These are phyloP conservation scores for Physaria fendleri DNA, from an alignment of 345 rosid species.

Conservation along the genomic window DNA sequence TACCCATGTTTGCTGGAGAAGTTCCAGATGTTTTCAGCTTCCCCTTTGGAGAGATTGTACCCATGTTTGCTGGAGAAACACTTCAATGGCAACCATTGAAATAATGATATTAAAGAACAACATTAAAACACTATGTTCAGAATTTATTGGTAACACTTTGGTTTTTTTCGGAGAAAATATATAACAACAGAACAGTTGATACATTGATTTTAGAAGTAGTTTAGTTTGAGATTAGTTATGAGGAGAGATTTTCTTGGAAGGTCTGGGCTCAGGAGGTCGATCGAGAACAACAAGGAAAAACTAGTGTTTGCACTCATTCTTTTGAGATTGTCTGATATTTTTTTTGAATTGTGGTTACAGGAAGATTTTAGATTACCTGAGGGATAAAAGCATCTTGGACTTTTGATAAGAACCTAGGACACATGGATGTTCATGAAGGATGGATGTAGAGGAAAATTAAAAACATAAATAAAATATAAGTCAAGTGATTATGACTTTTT, in stretches of 20 bases:
- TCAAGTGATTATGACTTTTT: background rate
- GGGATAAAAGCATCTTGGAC: background rate
- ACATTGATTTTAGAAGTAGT: background rate
- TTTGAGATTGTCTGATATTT: background rate
- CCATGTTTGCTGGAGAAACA: conserved; percentile 85
- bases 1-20: no score
- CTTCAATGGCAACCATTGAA: conserved; percentile 50
- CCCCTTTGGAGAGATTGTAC: conserved; percentile 68
- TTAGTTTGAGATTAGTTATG: conserved; percentile 2
- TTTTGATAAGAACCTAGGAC: conserved; percentile 1
- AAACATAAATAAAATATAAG: background rate
- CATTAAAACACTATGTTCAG: background rate
- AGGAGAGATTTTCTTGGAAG: background rate
- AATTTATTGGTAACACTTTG: background rate
- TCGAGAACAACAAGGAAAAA: background rate
- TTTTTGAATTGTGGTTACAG: background rate
- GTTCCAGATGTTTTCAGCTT: conserved; percentile 43
- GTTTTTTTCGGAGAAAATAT: background rate
- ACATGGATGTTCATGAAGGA: conserved; percentile 1
- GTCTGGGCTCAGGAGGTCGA: conserved; percentile 31
- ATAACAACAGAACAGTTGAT: background rate
- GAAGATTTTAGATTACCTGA: background rate
- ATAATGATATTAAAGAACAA: conserved; percentile 1
- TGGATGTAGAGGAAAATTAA: background rate
- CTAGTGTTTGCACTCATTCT: background rate